Base-by-base conservation (phyloP, 1,284 basidiomycete genomes). In the Fomes fomentarius region DNA sequence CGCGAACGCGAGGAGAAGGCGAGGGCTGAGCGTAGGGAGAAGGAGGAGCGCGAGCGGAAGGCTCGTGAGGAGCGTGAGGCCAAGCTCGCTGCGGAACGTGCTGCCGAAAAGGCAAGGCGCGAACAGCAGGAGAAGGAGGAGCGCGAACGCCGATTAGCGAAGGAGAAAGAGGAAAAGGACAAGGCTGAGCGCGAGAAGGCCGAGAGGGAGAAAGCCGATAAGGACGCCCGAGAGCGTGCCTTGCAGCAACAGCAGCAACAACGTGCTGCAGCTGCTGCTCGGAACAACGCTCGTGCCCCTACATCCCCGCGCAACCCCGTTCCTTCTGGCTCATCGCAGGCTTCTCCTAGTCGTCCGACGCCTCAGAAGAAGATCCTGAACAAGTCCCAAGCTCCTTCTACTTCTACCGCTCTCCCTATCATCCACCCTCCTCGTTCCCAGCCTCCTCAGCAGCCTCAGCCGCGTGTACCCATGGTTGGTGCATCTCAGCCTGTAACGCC, bases 71-170 rank as follows among this genome's bases (percentile, higher is more conserved):
- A 87, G 63, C 76, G 78, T 17, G 74, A 82, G 62, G 80, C 77
- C 11, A 82, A 80, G 64, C 69, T 69, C 39, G 74, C 77, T 55
- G 73, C 72, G 47, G 81, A 89, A 56, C 81, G 83, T 59, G 82
- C 77, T 48, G 71, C 75, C 63, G 73, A 72, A 50, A 61, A 57
- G 52, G 72, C 68, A 37, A 74, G 69, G 59, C 74, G 70, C 54
- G 78, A 80, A 54, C 78, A 82, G 52, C 79, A 82, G 60, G 84
- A 87, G 68, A 84, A 81, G 69, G 84, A 83, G 58, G 88, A 89
- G 57, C 77, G 78, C 14, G 85, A 87, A 64, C 75, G 74, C 59
- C 75, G 73, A 61, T 55, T 65, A 42, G 66, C 61, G 4, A 65
- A 65, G 69, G 85, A 84, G 61, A 80, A 79, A 48, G 78, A 78